A percentile compares a stretch with the other conserved stretches of the same genome.
phyloP scores from a whole-genome alignment of 495 filamentous ascomycete species.

The Usnea hakonensis region DNA sequence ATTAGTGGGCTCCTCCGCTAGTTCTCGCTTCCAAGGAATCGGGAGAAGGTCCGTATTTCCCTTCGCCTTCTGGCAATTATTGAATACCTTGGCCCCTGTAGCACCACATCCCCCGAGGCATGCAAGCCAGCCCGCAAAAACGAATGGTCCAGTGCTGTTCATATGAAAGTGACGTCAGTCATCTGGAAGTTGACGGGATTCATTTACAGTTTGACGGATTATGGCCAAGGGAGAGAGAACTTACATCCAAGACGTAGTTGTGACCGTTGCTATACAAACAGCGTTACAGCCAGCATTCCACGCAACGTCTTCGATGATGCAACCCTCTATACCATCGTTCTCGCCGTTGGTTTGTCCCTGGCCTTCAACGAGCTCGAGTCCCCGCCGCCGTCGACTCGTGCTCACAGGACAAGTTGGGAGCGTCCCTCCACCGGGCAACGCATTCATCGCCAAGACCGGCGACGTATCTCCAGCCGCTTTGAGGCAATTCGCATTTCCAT shows the following conservation, averaged over 20 bases:
- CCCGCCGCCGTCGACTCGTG: not conserved
- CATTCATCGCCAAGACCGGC: not conserved
- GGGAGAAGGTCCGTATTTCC: not conserved
- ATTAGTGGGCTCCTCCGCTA: not conserved
- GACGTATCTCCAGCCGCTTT: conserved; percentile 10
- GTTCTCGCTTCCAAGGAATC: not conserved
- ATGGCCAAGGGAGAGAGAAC: not conserved
- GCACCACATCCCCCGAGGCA: not conserved
- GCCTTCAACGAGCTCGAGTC: not conserved
- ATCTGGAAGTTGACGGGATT: too few relatives aligned
- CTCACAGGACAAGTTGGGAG: not conserved
- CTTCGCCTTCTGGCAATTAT: not conserved
- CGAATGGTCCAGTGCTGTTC: not conserved
- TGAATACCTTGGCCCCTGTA: not conserved
- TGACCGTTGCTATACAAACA: not conserved
- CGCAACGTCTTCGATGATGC: not conserved
- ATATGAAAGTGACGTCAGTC: not conserved
- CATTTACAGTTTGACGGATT: too few relatives aligned
- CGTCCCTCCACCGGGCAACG: not conserved
- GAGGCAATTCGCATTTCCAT: conserved; percentile 11
- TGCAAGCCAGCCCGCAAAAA: not conserved
- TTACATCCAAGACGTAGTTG: not conserved
- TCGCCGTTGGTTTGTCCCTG: not conserved
- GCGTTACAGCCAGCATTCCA: not conserved
- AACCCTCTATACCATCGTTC: not conserved